Percentiles rank a stretch among this genome's conserved stretches.
Conservation (phyloP, 2,329 filamentous ascomycete genomes). For the Colletotrichum sp. region DNA sequence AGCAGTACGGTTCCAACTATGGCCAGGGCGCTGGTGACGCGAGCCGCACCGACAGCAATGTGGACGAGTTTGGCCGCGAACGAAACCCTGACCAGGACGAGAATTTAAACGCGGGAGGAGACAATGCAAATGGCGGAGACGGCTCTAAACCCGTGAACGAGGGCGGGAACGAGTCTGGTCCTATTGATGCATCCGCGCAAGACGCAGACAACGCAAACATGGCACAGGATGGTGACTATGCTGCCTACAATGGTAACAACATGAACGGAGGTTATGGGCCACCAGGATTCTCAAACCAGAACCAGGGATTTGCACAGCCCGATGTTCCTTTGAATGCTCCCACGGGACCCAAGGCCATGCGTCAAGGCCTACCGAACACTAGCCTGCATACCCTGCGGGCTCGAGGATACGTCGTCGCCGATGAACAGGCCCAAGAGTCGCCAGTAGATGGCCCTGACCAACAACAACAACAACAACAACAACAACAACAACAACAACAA, state of each 20-base stretch:
- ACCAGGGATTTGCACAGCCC: slow-evolving; percentile 34
- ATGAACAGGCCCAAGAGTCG: slow-evolving; percentile 29
- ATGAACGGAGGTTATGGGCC: slow-evolving; percentile 22
- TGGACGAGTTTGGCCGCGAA: slow-evolving; percentile 45
- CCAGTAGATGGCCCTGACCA: slow-evolving; percentile 30
- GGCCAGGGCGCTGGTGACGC: slow-evolving; percentile 25
- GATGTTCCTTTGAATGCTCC: slow-evolving; percentile 74
- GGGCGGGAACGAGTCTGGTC: slow-evolving; percentile 26
- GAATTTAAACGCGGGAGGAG: slow-evolving; percentile 3
- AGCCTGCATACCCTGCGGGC: slow-evolving; percentile 71
- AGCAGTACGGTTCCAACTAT: slow-evolving; percentile 17
- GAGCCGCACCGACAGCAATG: slow-evolving; percentile 27
- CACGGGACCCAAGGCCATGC: slow-evolving; percentile 93
- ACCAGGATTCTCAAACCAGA: slow-evolving; percentile 11
- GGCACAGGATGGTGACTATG: slow-evolving; percentile 21
- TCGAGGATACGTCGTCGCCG: slow-evolving; percentile 51
- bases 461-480: slow-evolving; percentile 27
- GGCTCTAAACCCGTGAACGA: slow-evolving; percentile 12
- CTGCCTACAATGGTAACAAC: slow-evolving; percentile 34
- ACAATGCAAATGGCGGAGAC: slow-evolving; percentile 1
- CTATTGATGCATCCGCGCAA: slow-evolving; percentile 27
- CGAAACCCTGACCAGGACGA: slow-evolving; percentile 20
- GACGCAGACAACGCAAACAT: slow-evolving; percentile 27
- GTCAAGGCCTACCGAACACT: slow-evolving; percentile 84
- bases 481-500: slow-evolving; percentile 24